phyloP scores from a whole-genome alignment of 495 filamentous ascomycete species.

The Echria macrotheca region DNA sequence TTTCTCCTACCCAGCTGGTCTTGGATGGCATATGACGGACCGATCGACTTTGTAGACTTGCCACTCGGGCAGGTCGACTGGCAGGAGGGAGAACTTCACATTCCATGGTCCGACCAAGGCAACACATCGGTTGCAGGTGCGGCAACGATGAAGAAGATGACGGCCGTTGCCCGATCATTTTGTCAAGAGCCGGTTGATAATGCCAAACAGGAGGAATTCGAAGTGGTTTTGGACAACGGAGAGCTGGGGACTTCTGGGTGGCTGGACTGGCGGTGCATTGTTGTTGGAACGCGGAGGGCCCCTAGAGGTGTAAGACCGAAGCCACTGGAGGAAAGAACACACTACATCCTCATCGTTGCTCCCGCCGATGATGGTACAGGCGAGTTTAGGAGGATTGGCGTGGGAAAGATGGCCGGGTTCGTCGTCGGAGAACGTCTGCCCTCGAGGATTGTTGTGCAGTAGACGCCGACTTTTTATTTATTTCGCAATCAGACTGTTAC shows the following conservation, averaged over 20 bases:
- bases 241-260: background rate
- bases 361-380: background rate
- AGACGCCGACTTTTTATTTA: too few relatives aligned
- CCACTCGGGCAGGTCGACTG: constrained; percentile 18
- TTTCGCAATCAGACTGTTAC: too few relatives aligned
- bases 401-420: background rate
- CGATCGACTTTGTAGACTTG: constrained; percentile 19
- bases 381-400: background rate
- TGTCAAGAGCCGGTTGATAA: background rate
- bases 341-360: background rate
- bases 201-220: background rate
- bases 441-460: background rate
- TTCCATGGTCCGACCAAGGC: background rate
- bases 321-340: background rate
- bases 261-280: background rate
- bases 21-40: constrained; percentile 27
- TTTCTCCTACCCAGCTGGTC: constrained; percentile 24
- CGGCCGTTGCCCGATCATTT: background rate
- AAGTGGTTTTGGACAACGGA: background rate
- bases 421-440: background rate
- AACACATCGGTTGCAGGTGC: background rate
- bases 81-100: constrained; percentile 11
- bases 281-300: background rate
- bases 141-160: background rate
- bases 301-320: background rate